Percentiles rank a stretch among this genome's conserved stretches.
Evolutionary conservation across 805 yeast genomes (phyloP).

Genomic region (Wickerhamiella spandovensis): DNA sequence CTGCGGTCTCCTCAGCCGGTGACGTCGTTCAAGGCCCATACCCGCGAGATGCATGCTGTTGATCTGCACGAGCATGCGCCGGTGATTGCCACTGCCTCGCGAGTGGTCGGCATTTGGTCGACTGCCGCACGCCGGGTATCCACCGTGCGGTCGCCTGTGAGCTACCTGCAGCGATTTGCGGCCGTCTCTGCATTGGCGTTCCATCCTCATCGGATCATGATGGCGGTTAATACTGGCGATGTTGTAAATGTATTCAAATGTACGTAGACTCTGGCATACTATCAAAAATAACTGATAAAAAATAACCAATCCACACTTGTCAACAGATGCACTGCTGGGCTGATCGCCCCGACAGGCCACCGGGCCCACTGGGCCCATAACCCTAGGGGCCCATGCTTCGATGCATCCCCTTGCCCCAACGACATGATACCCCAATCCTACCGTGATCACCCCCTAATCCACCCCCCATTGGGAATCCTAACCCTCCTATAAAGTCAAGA

Average conservation of each 20-base stretch:
- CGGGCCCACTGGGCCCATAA: too few relatives aligned
- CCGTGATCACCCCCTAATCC: too few relatives aligned
- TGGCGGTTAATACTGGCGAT: conserved; percentile 53
- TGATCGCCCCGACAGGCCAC: too few relatives aligned
- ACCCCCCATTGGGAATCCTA: too few relatives aligned
- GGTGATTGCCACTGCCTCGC: conserved; percentile 75
- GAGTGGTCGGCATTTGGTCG: conserved; percentile 67
- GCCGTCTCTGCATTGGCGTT: conserved; percentile 57
- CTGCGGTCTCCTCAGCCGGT: conserved; percentile 60
- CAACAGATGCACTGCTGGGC: too few relatives aligned
- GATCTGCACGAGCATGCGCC: conserved; percentile 97
- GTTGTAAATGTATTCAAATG: conserved; percentile 8
- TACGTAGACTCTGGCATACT: not conserved
- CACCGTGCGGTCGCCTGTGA: conserved; percentile 30
- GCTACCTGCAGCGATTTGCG: conserved; percentile 24
- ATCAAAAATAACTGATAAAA: too few relatives aligned
- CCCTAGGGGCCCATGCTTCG: too few relatives aligned
- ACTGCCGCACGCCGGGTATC: conserved; percentile 67
- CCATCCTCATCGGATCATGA: conserved; percentile 91
- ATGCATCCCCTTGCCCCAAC: too few relatives aligned
- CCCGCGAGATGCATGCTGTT: conserved; percentile 46
- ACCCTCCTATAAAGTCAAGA: not conserved
- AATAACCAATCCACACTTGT: too few relatives aligned
- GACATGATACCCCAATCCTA: too few relatives aligned
- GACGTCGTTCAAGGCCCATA: conserved; percentile 43